These are phyloP conservation scores for Trichoderma citrinoviride DNA, from an alignment of 2,329 filamentous ascomycete species.

Conservation along the genomic window DNA sequence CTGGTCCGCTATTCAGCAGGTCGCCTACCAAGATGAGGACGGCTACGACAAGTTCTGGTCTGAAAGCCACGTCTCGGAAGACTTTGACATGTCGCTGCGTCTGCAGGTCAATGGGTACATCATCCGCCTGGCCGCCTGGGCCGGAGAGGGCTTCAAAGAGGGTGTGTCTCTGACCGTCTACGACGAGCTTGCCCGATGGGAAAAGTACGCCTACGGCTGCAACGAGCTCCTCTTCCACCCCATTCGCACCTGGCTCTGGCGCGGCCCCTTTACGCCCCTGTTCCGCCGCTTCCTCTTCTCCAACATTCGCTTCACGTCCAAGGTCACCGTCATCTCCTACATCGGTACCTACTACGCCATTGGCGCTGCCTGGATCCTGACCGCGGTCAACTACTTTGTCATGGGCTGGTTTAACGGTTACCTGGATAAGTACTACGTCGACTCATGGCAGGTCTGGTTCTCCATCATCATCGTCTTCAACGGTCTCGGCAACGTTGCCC, in stretches of 20 bases:
- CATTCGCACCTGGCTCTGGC: slow-evolving; percentile 67
- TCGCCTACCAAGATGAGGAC: slow-evolving; percentile 66
- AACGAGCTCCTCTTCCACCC: slow-evolving; percentile 81
- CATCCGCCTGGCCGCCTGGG: slow-evolving; percentile 70
- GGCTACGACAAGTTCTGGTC: slow-evolving; percentile 80
- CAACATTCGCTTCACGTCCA: slow-evolving; percentile 71
- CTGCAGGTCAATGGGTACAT: slow-evolving; percentile 71
- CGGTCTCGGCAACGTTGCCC: slow-evolving; percentile 67
- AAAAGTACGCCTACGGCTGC: slow-evolving; percentile 83
- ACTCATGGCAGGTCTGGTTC: slow-evolving; percentile 78
- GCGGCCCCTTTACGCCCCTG: slow-evolving; percentile 74
- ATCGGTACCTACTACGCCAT: slow-evolving; percentile 81
- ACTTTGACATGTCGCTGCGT: slow-evolving; percentile 79
- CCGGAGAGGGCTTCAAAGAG: slow-evolving; percentile 75
- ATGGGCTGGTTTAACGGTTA: slow-evolving; percentile 75
- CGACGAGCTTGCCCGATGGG: slow-evolving; percentile 80
- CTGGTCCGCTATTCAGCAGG: slow-evolving; percentile 72
- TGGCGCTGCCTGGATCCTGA: slow-evolving; percentile 72
- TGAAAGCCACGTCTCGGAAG: slow-evolving; percentile 74
- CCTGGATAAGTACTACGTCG: slow-evolving; percentile 76
- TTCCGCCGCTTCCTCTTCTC: slow-evolving; percentile 73
- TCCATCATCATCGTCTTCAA: slow-evolving; percentile 77
- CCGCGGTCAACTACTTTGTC: slow-evolving; percentile 70
- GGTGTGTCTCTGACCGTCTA: slow-evolving; percentile 82
- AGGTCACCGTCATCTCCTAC: slow-evolving; percentile 73